These are phyloP conservation scores for Coniochaeta pulveracea DNA, from an alignment of 2,329 filamentous ascomycete genomes.

Conservation along the genomic window DNA sequence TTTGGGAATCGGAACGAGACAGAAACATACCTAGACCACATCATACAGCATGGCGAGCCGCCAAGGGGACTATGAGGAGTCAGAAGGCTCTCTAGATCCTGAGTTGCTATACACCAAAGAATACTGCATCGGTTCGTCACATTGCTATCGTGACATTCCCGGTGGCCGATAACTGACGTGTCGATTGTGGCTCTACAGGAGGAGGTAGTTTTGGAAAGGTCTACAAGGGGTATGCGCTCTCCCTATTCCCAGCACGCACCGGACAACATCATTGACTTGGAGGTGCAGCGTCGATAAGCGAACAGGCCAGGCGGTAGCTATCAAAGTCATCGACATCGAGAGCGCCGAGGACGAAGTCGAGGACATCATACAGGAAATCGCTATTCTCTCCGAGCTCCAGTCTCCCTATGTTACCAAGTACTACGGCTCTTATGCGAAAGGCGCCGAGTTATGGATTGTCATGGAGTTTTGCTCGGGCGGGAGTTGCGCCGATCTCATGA, in stretches of 20 bases:
- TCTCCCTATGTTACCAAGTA: conserved; percentile 97
- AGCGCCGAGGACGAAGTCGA: conserved; percentile 98
- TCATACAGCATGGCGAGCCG: conserved; percentile 39
- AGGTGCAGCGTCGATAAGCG: conserved; percentile 73
- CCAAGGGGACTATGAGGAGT: conserved; percentile 32
- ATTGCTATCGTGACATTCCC: conserved; percentile 3
- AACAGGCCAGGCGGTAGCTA: conserved; percentile 86
- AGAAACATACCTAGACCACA: too few relatives aligned
- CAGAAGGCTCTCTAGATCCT: conserved; percentile 59
- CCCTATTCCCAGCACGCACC: background rate
- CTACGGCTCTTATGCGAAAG: conserved; percentile 92
- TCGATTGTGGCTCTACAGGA: conserved; percentile 44
- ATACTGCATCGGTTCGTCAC: conserved; percentile 64
- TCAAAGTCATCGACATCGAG: conserved; percentile 98
- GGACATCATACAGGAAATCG: conserved; percentile 98
- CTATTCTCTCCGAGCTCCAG: conserved; percentile 89
- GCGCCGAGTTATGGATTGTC: conserved; percentile 95
- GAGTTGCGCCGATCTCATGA: conserved; percentile 92
- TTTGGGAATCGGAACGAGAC: too few relatives aligned
- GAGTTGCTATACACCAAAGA: conserved; percentile 90
- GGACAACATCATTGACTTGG: conserved; percentile 7
- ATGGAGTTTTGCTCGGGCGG: conserved; percentile 99
- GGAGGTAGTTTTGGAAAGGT: conserved; percentile 98
- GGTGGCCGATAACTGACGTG: conserved; percentile 13
- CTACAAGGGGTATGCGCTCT: conserved; percentile 70